Percentiles rank a stretch among this genome's conserved stretches.
These are phyloP conservation scores for Leccinum truebloodii DNA, from an alignment of 768 basidiomycete species.

Conservation along the genomic window DNA sequence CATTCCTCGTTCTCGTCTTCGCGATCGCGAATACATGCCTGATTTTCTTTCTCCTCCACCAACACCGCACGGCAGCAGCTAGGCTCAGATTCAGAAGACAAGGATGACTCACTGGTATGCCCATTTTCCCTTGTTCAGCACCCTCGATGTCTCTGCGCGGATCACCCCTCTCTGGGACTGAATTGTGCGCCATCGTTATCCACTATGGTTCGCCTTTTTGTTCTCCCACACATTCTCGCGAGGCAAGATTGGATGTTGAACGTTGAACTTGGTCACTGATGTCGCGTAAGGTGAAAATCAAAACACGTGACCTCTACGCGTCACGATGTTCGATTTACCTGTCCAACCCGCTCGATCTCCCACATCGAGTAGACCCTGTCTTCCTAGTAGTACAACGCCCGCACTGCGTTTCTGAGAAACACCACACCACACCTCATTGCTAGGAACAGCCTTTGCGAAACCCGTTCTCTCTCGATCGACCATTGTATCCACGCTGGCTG, in stretches of 20 bases:
- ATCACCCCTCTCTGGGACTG: neutral
- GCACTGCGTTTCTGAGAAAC: conserved; percentile 1
- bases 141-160: no score
- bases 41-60: neutral
- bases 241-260: neutral
- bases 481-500: neutral
- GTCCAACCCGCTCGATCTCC: neutral
- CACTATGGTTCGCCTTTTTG: no score
- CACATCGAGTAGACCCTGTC: neutral
- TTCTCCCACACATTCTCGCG: neutral
- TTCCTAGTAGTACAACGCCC: neutral
- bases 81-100: neutral
- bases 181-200: no score
- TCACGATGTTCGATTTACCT: neutral
- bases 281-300: neutral
- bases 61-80: neutral
- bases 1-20: conserved; percentile 3
- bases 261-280: no score
- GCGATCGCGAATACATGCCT: conserved; percentile 7
- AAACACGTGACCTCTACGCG: neutral
- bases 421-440: neutral
- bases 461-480: neutral
- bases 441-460: conserved; percentile 1
- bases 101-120: neutral
- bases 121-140: no score